Evolutionary conservation across 148 eudicot genomes (phyloP).

Genomic region (Cornus kousa): DNA sequence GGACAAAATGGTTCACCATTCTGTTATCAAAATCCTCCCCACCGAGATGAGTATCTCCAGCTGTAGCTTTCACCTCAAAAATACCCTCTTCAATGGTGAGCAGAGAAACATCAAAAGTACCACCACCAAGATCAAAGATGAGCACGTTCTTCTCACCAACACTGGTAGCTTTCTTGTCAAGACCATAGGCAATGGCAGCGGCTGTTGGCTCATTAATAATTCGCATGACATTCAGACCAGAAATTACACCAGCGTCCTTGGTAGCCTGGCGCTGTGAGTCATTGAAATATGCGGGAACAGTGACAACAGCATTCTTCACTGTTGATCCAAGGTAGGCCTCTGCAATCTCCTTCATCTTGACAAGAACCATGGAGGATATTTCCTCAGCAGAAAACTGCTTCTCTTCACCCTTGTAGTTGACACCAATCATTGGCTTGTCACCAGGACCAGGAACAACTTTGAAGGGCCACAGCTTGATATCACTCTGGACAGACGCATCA

Average conservation of each 20-base stretch:
- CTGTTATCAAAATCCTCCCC: constrained; percentile 15
- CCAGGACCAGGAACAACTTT: constrained; percentile 7
- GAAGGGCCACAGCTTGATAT: constrained; percentile 11
- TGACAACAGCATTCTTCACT: constrained; percentile 5
- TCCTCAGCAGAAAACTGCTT: constrained; percentile 14
- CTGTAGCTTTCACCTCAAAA: constrained; percentile 12
- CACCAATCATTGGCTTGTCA: constrained; percentile 15
- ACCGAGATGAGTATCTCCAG: constrained; percentile 9
- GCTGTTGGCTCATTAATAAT: constrained; percentile 16
- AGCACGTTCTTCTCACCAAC: constrained; percentile 15
- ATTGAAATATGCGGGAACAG: constrained; percentile 13
- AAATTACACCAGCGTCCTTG: constrained; percentile 13
- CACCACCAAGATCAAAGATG: constrained; percentile 16
- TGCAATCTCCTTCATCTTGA: constrained; percentile 12
- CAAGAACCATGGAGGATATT: constrained; percentile 10
- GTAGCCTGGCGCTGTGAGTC: constrained; percentile 13
- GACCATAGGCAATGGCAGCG: constrained; percentile 16
- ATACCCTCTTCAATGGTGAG: constrained; percentile 14
- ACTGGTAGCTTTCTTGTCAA: constrained; percentile 13
- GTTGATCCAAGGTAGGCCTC: constrained; percentile 13
- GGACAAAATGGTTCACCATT: constrained; percentile 15
- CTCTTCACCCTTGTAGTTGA: constrained; percentile 10
- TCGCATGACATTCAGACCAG: constrained; percentile 14
- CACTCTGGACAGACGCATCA: constrained; percentile 13
- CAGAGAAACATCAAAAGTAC: constrained; percentile 11